Evolutionary conservation across 2,329 filamentous ascomycete species (phyloP).

Genomic region (Aspergillus udagawae): DNA sequence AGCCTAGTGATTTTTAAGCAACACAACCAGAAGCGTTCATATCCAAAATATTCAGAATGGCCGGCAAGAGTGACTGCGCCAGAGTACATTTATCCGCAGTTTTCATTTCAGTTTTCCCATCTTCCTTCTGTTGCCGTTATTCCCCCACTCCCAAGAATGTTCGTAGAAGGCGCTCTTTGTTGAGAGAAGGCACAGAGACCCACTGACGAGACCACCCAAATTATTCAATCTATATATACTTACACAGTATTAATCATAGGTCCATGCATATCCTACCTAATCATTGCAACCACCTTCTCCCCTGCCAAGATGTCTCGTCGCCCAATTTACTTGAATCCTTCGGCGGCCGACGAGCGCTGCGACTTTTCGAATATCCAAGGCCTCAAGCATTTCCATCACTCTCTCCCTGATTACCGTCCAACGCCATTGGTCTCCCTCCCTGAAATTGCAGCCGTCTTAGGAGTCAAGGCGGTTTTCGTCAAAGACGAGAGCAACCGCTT

Average conservation of each 20-base stretch:
- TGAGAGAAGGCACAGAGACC: background rate
- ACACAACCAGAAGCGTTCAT: background rate
- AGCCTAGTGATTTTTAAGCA: background rate
- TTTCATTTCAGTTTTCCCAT: background rate
- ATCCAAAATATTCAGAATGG: background rate
- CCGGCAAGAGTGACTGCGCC: background rate
- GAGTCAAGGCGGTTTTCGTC: conserved; percentile 56
- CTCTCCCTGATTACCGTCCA: conserved; percentile 53
- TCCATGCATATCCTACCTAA: background rate
- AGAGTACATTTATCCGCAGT: background rate
- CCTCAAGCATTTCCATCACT: conserved; percentile 50
- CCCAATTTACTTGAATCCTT: conserved; percentile 25
- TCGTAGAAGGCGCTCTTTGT: conserved; percentile 13
- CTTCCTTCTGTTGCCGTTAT: background rate
- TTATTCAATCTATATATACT: background rate
- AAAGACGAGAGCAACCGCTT: conserved; percentile 70
- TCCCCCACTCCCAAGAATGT: conserved; percentile 8
- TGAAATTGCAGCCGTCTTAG: conserved; percentile 54
- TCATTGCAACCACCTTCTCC: background rate
- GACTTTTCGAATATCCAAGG: conserved; percentile 8
- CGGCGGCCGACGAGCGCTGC: conserved; percentile 13
- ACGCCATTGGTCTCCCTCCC: conserved; percentile 55
- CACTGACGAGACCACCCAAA: background rate
- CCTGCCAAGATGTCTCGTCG: conserved; percentile 12
- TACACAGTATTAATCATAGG: background rate